These are phyloP conservation scores for Lagenidium giganteum DNA, from an alignment of 352 stramenopile genomes.

Conservation along the genomic window DNA sequence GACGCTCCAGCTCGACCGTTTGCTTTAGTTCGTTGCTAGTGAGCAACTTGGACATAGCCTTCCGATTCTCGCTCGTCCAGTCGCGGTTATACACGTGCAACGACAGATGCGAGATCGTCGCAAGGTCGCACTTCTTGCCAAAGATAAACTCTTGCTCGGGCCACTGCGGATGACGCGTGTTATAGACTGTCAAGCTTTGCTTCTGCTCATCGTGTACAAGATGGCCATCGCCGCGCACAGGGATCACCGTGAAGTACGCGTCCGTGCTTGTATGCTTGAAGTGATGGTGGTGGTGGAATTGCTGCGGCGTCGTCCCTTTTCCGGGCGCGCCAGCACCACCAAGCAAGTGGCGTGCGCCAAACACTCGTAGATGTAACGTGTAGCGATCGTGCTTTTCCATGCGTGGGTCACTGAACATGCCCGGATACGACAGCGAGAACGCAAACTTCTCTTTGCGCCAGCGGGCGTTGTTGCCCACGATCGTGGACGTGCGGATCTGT, in stretches of 20 bases:
- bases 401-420: conserved; percentile 44
- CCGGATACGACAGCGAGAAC: conserved; percentile 56
- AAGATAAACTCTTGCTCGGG: conserved; percentile 62
- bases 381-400: conserved; percentile 24
- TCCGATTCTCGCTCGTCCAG: conserved; percentile 26
- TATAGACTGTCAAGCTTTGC: conserved; percentile 68
- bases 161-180: conserved; percentile 51
- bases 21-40: conserved; percentile 23
- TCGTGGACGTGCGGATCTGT: conserved; percentile 35
- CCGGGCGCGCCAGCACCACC: too few species aligned
- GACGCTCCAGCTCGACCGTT: conserved; percentile 32
- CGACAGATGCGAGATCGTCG: conserved; percentile 53
- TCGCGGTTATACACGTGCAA: conserved; percentile 67
- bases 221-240: conserved; percentile 36
- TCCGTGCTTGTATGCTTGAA: conserved; percentile 21
- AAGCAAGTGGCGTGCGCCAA: conserved; percentile 34
- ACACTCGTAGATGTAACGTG: conserved; percentile 38
- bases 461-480: conserved; percentile 19
- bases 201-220: conserved; percentile 35
- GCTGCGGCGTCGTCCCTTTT: neutral
- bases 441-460: conserved; percentile 66
- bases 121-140: conserved; percentile 39
- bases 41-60: conserved; percentile 28
- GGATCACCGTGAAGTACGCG: conserved; percentile 69
- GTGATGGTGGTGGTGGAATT: conserved; percentile 1